Conservation (phyloP, 1,284 basidiomycete genomes). For the Marasmius sp. region DNA sequence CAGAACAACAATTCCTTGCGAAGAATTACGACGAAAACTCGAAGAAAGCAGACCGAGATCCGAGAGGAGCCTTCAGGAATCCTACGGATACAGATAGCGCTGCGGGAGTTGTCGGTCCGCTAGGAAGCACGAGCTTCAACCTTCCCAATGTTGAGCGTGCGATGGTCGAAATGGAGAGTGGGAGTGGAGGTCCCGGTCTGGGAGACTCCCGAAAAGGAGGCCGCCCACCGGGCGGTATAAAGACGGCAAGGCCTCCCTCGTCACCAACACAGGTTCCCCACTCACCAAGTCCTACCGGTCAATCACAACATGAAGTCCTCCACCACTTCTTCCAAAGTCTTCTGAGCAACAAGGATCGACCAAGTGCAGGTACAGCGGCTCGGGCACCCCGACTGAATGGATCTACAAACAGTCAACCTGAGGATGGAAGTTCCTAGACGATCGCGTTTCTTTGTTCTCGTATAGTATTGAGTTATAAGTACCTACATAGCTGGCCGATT, state of each 20-base stretch:
- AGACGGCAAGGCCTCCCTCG: slow-evolving; percentile 28
- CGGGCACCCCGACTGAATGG: slow-evolving; percentile 29
- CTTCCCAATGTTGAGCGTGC: slow-evolving; percentile 86
- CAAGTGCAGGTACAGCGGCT: slow-evolving; percentile 18
- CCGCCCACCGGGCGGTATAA: neutral
- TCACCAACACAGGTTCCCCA: slow-evolving; percentile 43
- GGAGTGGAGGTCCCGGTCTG: slow-evolving; percentile 30
- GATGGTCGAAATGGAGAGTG: slow-evolving; percentile 81
- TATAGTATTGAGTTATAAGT: neutral
- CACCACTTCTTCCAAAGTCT: slow-evolving; percentile 87
- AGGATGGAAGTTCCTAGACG: slow-evolving; percentile 3
- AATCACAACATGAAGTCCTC: slow-evolving; percentile 77
- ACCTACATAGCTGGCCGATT: neutral
- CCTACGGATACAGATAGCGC: slow-evolving; percentile 54
- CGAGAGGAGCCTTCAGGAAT: slow-evolving; percentile 82
- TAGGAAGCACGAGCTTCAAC: slow-evolving; percentile 80
- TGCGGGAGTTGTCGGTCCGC: slow-evolving; percentile 81
- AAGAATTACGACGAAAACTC: slow-evolving; percentile 88
- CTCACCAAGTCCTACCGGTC: slow-evolving; percentile 53
- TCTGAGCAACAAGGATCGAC: slow-evolving; percentile 66
- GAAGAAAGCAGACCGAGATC: slow-evolving; percentile 86
- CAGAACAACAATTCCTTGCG: slow-evolving; percentile 85
- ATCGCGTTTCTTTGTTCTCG: neutral
- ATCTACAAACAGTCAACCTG: slow-evolving; percentile 5
- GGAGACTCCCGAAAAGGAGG: slow-evolving; percentile 22